These are phyloP conservation scores for Breynia disticha DNA, from an alignment of 441 rosid species.

Conservation along the genomic window DNA sequence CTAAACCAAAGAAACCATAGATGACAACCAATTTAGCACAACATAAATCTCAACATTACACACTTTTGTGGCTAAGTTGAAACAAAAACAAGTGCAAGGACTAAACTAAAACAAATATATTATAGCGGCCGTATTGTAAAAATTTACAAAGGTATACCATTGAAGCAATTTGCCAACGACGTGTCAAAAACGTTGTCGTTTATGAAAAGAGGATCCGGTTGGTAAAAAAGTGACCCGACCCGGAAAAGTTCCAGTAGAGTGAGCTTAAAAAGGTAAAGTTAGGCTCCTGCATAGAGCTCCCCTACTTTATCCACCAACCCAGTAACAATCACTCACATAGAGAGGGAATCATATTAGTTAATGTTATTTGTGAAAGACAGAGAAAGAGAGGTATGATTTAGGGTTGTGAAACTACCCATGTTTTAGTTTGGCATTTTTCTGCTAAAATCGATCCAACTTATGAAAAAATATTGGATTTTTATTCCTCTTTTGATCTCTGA, in stretches of 20 bases:
- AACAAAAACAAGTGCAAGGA: no score
- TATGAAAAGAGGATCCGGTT: no score
- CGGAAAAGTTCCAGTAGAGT: not conserved
- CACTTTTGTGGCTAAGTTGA: no score
- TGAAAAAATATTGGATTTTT: constrained; percentile 3
- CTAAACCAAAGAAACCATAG: no score
- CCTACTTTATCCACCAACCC: constrained; percentile 15
- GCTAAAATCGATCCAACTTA: constrained; percentile 3
- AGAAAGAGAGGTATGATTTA: constrained; percentile 6
- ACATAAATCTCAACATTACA: no score
- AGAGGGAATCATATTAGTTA: not conserved
- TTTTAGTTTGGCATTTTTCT: not conserved
- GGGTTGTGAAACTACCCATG: constrained; percentile 12
- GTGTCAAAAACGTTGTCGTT: no score
- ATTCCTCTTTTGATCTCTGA: not conserved
- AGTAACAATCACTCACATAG: constrained; percentile 9
- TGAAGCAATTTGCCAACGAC: no score
- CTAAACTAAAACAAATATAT: no score
- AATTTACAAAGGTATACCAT: no score
- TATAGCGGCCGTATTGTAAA: no score
- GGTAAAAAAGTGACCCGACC: no score
- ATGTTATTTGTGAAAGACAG: constrained; percentile 1
- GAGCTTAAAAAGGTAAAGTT: constrained; percentile 11
- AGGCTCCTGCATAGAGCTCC: not conserved
- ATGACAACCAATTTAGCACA: no score